Conservation (phyloP, 1,284 basidiomycete genomes). For the Boletus semigastroideus region DNA sequence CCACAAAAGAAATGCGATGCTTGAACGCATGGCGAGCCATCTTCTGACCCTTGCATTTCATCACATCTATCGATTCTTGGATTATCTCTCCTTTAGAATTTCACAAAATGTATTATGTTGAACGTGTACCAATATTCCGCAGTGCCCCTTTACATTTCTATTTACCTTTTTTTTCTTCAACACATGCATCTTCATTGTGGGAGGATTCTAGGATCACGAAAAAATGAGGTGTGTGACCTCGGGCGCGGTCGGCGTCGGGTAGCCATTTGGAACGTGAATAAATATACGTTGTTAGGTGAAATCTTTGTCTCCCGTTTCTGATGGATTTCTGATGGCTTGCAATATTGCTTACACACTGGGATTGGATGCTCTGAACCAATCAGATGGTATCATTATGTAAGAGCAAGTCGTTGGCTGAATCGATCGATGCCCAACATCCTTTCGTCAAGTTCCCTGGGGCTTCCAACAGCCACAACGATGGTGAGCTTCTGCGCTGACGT, state of each 20-base stretch:
- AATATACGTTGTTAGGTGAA: background rate
- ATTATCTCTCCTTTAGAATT: slow-evolving; percentile 2
- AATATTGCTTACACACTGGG: too few relatives aligned
- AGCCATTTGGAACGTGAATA: slow-evolving; percentile 6
- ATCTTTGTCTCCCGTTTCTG: background rate
- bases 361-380: too few relatives aligned
- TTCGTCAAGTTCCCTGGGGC: too few relatives aligned
- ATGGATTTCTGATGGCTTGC: background rate
- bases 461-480: too few relatives aligned
- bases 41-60: background rate
- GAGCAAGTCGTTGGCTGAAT: too few relatives aligned
- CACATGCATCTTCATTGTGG: slow-evolving; percentile 3
- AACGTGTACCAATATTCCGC: slow-evolving; percentile 23
- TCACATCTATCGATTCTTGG: background rate
- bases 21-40: slow-evolving; percentile 11
- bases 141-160: background rate
- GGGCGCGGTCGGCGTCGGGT: slow-evolving; percentile 1
- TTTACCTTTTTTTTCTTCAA: background rate
- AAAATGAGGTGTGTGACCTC: slow-evolving; percentile 21
- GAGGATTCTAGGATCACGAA: slow-evolving; percentile 1
- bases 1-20: slow-evolving; percentile 26
- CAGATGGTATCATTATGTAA: too few relatives aligned
- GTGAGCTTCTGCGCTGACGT: too few relatives aligned
- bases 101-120: slow-evolving; percentile 20
- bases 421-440: too few relatives aligned